These are phyloP conservation scores for Ophiostoma himal-ulmi DNA, from an alignment of 2,329 filamentous ascomycete species.

Conservation along the genomic window DNA sequence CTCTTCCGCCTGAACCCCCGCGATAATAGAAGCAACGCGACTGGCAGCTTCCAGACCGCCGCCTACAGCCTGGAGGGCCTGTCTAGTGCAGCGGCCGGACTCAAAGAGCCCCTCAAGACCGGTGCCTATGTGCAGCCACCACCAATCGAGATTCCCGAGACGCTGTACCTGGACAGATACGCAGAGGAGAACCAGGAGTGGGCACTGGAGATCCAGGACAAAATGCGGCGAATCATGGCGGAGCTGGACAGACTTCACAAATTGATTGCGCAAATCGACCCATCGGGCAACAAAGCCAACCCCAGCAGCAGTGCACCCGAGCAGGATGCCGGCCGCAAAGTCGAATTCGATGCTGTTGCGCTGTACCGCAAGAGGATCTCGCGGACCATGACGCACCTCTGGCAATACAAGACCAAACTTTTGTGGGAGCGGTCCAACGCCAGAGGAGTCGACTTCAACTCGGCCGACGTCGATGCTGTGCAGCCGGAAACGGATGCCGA, in stretches of 20 bases:
- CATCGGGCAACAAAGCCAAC: neutral
- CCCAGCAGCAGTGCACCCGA: neutral
- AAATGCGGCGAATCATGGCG: slow-evolving; percentile 12
- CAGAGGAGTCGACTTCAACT: slow-evolving; percentile 26
- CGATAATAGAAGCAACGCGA: neutral
- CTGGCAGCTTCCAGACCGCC: neutral
- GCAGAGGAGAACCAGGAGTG: slow-evolving; percentile 27
- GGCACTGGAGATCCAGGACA: neutral
- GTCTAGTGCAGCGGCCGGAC: neutral
- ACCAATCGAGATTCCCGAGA: slow-evolving; percentile 28
- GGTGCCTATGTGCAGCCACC: neutral
- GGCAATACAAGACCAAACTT: slow-evolving; percentile 14
- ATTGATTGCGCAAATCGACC: neutral
- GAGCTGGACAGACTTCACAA: neutral
- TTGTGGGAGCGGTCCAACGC: slow-evolving; percentile 22
- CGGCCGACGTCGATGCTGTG: slow-evolving; percentile 24
- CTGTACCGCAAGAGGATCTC: neutral
- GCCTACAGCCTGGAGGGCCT: neutral
- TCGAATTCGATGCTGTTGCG: neutral
- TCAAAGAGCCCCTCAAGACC: neutral
- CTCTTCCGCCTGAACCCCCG: slow-evolving; percentile 27
- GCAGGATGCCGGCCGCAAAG: no score
- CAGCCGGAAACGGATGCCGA: slow-evolving; percentile 26
- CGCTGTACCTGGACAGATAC: slow-evolving; percentile 30
- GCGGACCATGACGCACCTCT: neutral